A percentile compares a stretch with the other conserved stretches of the same genome.
These are phyloP conservation scores for Trifolium subterraneum DNA, from an alignment of 306 rosid species.

Conservation along the genomic window DNA sequence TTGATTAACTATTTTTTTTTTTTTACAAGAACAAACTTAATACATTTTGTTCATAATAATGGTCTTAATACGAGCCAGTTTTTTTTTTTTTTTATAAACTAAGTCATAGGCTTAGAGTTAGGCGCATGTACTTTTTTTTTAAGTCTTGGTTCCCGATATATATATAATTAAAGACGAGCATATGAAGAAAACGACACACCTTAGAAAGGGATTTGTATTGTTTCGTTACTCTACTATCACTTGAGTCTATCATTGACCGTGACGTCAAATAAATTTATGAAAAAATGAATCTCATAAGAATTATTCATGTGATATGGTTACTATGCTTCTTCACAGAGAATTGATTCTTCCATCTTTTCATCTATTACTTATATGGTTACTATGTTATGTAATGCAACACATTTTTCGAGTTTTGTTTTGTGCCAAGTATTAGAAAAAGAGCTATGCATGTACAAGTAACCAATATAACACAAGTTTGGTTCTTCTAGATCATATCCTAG, in stretches of 20 bases:
- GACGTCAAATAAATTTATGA: not conserved
- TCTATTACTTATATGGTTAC: constrained; percentile 24
- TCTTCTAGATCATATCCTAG: not conserved
- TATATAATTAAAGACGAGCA: not conserved
- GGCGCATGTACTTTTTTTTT: not conserved
- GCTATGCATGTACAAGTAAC: not conserved
- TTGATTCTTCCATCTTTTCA: constrained; percentile 42
- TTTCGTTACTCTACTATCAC: no score
- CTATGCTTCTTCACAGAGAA: constrained; percentile 32
- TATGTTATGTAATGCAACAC: constrained; percentile 24
- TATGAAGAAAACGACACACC: no score
- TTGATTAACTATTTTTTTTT: no score
- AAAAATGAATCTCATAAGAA: not conserved
- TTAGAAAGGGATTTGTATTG: no score
- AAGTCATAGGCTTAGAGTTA: not conserved
- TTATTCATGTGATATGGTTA: not conserved
- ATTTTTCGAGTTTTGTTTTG: constrained; percentile 38
- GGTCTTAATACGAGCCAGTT: no score
- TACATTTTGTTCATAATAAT: no score
- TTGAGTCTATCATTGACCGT: no score
- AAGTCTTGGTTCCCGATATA: not conserved
- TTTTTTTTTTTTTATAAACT: no score
- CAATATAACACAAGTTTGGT: constrained; percentile 22
- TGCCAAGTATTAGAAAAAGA: constrained; percentile 2
- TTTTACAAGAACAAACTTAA: no score